phyloP scores from a whole-genome alignment of 2,329 filamentous ascomycete genomes.

The Colletotrichum sp. region DNA sequence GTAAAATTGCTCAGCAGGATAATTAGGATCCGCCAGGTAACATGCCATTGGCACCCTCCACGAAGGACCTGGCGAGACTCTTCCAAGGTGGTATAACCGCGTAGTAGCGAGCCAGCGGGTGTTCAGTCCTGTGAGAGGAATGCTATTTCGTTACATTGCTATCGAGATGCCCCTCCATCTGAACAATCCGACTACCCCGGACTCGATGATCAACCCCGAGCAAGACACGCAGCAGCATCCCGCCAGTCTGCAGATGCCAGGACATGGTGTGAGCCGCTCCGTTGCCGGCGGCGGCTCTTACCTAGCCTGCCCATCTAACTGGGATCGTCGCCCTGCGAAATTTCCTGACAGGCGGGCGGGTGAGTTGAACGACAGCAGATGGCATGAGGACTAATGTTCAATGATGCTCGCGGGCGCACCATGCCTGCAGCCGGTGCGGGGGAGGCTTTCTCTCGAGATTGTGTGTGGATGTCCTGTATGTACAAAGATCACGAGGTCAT shows the following conservation, averaged over 20 bases:
- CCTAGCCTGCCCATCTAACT: not conserved
- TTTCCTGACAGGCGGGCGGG: not conserved
- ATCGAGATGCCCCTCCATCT: not conserved
- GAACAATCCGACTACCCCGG: not conserved
- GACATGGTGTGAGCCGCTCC: conserved; percentile 1
- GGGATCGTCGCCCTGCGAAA: not conserved
- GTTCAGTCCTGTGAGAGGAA: not conserved
- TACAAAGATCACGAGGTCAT: not conserved
- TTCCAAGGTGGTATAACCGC: not conserved
- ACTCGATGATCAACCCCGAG: not conserved
- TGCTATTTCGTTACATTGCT: not conserved
- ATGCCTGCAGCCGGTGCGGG: conserved; percentile 13
- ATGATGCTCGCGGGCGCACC: not conserved
- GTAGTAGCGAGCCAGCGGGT: not conserved
- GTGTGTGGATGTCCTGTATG: not conserved
- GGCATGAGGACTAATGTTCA: not conserved
- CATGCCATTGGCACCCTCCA: not conserved
- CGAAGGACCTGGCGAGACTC: not conserved
- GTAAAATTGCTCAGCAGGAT: not conserved
- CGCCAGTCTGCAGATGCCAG: not conserved
- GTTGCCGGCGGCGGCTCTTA: conserved; percentile 8
- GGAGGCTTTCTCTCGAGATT: not conserved
- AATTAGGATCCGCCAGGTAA: not conserved
- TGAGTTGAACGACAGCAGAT: not conserved
- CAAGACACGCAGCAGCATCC: conserved; percentile 2